Base-by-base conservation (phyloP, 805 yeast genomes). In the Cyberlindnera maritima region DNA sequence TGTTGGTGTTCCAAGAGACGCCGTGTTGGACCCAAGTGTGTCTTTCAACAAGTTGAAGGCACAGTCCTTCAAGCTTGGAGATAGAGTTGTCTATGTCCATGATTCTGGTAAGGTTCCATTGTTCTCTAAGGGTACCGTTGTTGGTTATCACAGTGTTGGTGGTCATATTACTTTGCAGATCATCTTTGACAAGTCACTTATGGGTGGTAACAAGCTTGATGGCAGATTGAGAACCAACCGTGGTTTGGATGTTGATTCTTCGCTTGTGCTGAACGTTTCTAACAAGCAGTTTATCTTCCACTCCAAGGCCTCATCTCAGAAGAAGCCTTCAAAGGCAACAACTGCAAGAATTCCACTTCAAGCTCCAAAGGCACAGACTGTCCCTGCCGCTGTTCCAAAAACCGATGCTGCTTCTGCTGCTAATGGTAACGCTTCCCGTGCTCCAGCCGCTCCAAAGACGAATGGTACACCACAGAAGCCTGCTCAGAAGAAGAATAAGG, bases 81-180 rank as follows among this genome's bases (percentile, higher is more conserved):
- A 94, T 61, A 79, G 99, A 50, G 88, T 94, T 26, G 77, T 87
- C 20, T 90, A 88, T 55, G 86, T 89, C 19, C 85, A 85, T 57
- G 87, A 83, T 57, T 81, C 87, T 20, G 98, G 98, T 43, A 89
- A 88, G 60, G 96, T 91, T 14, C 96, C 97, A 23, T 67, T 83
- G 47, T 89, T 85, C 61, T 76, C 88, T 21, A 85, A 85, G 59
- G 99, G 99, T 63, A 90, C 97, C 1, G 96, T 94, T 45, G 85
- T 88, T 41, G 84, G 86, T 9, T 88, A 88, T 36, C 75, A 80
- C 31, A 79, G 82, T 55, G 74, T 80, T 31, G 78, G 80, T 10
- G 59, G 69, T n/a, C 67, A 61, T 43, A 63, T 77, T 11, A 77
- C 83, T 1, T 70, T 94, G 47, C 89, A 86, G 53, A 83, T 94